Percentiles rank a stretch among this genome's conserved stretches.
Conservation (phyloP, 768 basidiomycete species). For the Ephemerocybe angulata region DNA sequence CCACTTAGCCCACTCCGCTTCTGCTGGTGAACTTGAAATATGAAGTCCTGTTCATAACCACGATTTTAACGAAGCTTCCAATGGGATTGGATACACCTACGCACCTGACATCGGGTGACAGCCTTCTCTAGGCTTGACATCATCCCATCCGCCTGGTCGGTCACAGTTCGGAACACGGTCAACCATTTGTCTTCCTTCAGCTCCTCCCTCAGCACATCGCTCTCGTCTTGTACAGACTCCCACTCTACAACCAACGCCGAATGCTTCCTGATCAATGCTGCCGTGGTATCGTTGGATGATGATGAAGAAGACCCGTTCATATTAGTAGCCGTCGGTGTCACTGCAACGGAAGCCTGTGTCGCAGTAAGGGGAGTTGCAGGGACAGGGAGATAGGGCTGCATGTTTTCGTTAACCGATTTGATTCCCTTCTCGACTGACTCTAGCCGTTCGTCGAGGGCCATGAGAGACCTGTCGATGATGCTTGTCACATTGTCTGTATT, state of each 20-base stretch:
- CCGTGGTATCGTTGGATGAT: constrained; percentile 31
- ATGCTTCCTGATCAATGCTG: constrained; percentile 68
- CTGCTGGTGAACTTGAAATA: constrained; percentile 69
- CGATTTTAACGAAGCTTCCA: background rate
- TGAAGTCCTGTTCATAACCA: constrained; percentile 60
- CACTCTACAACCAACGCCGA: constrained; percentile 71
- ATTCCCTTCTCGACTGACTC: constrained; percentile 71
- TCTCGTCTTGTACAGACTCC: constrained; percentile 77
- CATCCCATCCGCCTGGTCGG: constrained; percentile 96
- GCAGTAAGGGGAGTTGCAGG: constrained; percentile 44
- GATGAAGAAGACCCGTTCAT: constrained; percentile 24
- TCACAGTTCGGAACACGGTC: constrained; percentile 88
- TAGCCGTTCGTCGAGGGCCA: constrained; percentile 74
- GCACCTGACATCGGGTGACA: constrained; percentile 82
- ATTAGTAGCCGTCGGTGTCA: constrained; percentile 8
- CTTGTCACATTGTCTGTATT: constrained; percentile 54
- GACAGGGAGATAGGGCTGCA: constrained; percentile 55
- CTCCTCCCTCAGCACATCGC: constrained; percentile 81
- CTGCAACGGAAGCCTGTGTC: constrained; percentile 13
- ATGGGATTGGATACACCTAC: constrained; percentile 19
- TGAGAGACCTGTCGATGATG: constrained; percentile 78
- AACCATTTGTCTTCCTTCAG: constrained; percentile 97
- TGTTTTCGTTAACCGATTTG: constrained; percentile 59
- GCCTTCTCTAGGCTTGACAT: constrained; percentile 95
- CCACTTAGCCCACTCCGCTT: constrained; percentile 43